Evolutionary conservation across 2,329 filamentous ascomycete species (phyloP), one percentile per base, ranked within the genome.

Genomic region (Laburnicola sp.): DNA sequence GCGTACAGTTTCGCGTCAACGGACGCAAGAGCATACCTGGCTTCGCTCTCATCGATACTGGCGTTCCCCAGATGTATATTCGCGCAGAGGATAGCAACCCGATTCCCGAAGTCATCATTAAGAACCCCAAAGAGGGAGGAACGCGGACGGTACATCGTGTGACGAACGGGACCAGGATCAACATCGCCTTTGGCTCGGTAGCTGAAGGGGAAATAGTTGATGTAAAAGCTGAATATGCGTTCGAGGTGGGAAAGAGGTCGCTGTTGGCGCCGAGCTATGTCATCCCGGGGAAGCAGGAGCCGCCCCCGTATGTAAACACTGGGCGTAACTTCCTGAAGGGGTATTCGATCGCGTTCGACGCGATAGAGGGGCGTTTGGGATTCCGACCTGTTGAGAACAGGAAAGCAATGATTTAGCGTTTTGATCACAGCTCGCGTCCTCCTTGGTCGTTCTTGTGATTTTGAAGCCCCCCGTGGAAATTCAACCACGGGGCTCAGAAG

Each of bases 61-160:
- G 69, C 6, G 66, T 72, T 43, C 36, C 60, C 3, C 67, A 71
- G 22, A 71, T 72, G 70, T 72, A 71, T 35, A 62, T 71, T 37
- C 56, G 68, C 34, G 59, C 67, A 11, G 65, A 65, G 3, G 59
- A 60, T 10, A 60, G 59, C 7, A 54, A 62, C 9, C 50, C 57
- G 6, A 65, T 68, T 31, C 69, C 69, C 6, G 64, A 59, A 25
- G 48, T 70, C 4, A 58, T 59, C 28, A 62, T 71, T 9, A 63
- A 52, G 1, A 71, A 72, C 23, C 69, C 69, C 6, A 70, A 70
- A 10, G 51, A 66, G 10, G 62, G 65, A 4, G 48, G 53, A 37
- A 53, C 60, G 10, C 64, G 61, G 45, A 61, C 53, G 51, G 63
- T 71, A 35, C 63, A 61, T 41, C 64, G 70, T 5, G 66, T 69